Base-by-base conservation (phyloP, 2,329 filamentous ascomycete species). In the Colletotrichum sp. region DNA sequence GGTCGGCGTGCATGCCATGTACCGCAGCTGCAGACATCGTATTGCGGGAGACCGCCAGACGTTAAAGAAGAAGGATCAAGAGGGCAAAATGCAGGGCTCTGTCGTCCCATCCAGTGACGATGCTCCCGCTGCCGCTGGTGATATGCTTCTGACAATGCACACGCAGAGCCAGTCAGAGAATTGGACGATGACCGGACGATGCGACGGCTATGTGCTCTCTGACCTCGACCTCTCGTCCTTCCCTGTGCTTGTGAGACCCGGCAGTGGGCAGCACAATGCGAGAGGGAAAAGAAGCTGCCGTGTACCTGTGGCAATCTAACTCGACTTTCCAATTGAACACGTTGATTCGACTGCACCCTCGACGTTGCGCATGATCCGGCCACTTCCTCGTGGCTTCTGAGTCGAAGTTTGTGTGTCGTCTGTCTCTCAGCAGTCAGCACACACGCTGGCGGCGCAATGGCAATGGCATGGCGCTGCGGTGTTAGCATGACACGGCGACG, bases 121-220 rank as follows among this genome's bases (percentile, higher is more conserved):
- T 48, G 52, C 36, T 69, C 57, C 61, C 61, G 55, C 69, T 72
- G 69, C 48, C 57, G 44, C 44, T 72, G 68, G 48, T 70, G 68
- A 69, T 69, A 57, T 64, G 34, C 57, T 74, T 64, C 70, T 65
- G 65, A 71, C 74, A 68, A 65, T 65, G 74, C 65, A 76, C 74
- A 52, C 44, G 44, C n/a, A 61, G 74, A 74, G 70, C 48, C 57
- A 39, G 32, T 59, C n/a, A 36, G 59, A 36, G 70, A 68, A 68
- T 72, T 59, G 70, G 64, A 73, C 28, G 55, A 69, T 28, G 73
- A 73, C 59, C 70, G 59, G 70, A 73, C 70, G 59, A 69, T 60
- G 44, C 70, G 70, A 73, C 57, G 70, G 57, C 70, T 57, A 59
- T 65, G 70, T 68, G 25, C 73, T 75, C 70, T 76, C 64, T 73